phyloP scores from a whole-genome alignment of 805 yeast genomes.

The Sugiyamaella americana region DNA sequence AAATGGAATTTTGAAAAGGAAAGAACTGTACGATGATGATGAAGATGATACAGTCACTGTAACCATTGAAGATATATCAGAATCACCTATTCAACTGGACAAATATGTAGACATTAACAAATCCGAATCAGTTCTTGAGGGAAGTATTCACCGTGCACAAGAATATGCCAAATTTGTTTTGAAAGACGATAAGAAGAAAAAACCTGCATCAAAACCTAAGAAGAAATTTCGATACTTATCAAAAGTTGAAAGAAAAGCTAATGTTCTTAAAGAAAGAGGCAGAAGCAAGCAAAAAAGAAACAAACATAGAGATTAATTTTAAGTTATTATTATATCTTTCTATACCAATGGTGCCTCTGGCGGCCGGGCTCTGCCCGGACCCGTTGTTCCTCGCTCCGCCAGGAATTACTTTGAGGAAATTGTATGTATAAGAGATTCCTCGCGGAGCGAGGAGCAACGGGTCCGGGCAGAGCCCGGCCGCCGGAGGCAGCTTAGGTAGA shows the following conservation, averaged over 20 bases:
- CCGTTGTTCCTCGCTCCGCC: no score
- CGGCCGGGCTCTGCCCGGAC: no score
- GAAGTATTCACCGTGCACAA: constrained; percentile 72
- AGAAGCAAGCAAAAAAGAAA: constrained; percentile 29
- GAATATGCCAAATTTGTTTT: constrained; percentile 67
- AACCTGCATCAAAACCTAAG: constrained; percentile 31
- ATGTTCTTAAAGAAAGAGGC: constrained; percentile 42
- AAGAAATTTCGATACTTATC: constrained; percentile 86
- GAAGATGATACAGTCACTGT: constrained; percentile 41
- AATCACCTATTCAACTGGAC: constrained; percentile 46
- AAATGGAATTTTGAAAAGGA: constrained; percentile 42
- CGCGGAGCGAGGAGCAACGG: no score
- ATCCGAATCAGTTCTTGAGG: constrained; percentile 63
- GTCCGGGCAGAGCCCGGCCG: no score
- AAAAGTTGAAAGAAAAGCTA: constrained; percentile 64
- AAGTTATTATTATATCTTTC: no score
- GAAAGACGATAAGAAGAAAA: constrained; percentile 21
- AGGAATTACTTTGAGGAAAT: no score
- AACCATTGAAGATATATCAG: constrained; percentile 46
- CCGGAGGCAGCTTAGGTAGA: no score
- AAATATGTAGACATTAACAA: constrained; percentile 62
- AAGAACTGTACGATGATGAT: constrained; percentile 37
- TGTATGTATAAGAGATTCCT: no score
- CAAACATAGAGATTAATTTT: neutral
- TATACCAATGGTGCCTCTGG: no score